A percentile compares a stretch with the other conserved stretches of the same genome.
These are phyloP conservation scores for Fusarium sarcochroum DNA, from an alignment of 2,329 filamentous ascomycete genomes.

Conservation along the genomic window DNA sequence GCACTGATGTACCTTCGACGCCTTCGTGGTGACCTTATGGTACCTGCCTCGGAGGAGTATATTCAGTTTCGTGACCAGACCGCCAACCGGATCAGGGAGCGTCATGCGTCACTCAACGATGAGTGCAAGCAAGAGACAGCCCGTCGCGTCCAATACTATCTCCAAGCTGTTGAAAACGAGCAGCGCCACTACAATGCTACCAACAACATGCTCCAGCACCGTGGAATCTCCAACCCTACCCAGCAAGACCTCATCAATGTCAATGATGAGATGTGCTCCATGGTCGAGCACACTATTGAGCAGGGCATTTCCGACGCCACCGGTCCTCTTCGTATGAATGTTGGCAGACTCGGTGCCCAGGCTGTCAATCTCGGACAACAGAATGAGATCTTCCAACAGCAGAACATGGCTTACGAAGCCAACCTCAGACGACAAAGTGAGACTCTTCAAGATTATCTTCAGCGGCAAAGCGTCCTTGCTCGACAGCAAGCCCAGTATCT, in stretches of 20 bases:
- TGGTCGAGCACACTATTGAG: slow-evolving; percentile 52
- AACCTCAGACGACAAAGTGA: too few relatives aligned
- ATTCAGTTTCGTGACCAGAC: slow-evolving; percentile 51
- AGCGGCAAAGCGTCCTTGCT: too few relatives aligned
- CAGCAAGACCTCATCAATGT: slow-evolving; percentile 20
- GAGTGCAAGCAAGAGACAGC: slow-evolving; percentile 41
- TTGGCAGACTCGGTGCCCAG: slow-evolving; percentile 32
- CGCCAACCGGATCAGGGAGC: slow-evolving; percentile 53
- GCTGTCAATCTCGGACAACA: slow-evolving; percentile 42
- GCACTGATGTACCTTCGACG: slow-evolving; percentile 50
- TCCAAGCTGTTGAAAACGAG: slow-evolving; percentile 47
- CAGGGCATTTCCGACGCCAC: slow-evolving; percentile 52
- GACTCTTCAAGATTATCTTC: too few relatives aligned
- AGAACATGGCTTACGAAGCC: background rate
- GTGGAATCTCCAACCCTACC: background rate
- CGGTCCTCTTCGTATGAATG: slow-evolving; percentile 49
- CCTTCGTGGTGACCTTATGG: slow-evolving; percentile 35
- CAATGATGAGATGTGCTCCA: slow-evolving; percentile 47
- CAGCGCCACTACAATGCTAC: slow-evolving; percentile 33
- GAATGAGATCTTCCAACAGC: slow-evolving; percentile 34
- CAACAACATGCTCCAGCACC: slow-evolving; percentile 9
- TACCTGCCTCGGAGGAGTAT: slow-evolving; percentile 42
- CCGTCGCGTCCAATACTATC: slow-evolving; percentile 45
- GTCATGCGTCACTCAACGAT: slow-evolving; percentile 49
- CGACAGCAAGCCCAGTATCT: background rate